A percentile compares a stretch with the other conserved stretches of the same genome.
Conservation (phyloP, 2,329 filamentous ascomycete species). For the Aspergillus hiratsukae region DNA sequence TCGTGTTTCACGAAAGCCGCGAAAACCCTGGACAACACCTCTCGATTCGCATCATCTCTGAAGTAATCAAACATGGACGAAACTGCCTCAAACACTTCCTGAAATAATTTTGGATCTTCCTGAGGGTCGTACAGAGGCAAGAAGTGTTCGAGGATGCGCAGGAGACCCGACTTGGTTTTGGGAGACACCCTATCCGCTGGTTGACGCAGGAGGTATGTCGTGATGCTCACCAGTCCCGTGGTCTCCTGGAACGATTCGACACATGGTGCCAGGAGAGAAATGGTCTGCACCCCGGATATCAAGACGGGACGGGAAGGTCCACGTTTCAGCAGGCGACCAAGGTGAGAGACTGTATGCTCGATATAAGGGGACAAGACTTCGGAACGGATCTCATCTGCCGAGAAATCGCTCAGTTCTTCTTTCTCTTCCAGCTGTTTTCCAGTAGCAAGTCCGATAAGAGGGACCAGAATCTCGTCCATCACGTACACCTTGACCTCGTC, state of each 20-base stretch:
- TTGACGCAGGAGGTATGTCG: constrained; percentile 75
- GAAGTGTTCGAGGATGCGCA: constrained; percentile 77
- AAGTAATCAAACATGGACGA: constrained; percentile 87
- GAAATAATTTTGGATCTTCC: constrained; percentile 55
- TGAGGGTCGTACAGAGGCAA: constrained; percentile 60
- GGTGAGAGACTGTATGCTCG: constrained; percentile 56
- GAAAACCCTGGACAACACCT: constrained; percentile 69
- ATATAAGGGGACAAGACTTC: constrained; percentile 54
- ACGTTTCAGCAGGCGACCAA: constrained; percentile 52
- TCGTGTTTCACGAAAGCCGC: constrained; percentile 65
- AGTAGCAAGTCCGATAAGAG: constrained; percentile 59
- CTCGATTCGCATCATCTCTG: constrained; percentile 72
- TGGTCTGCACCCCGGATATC: constrained; percentile 70
- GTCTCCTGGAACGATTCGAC: constrained; percentile 62
- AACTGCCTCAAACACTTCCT: constrained; percentile 66
- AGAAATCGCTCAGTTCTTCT: constrained; percentile 40
- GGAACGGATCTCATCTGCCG: constrained; percentile 31
- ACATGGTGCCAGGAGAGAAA: constrained; percentile 70
- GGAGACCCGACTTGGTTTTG: constrained; percentile 73
- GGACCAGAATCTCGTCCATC: constrained; percentile 66
- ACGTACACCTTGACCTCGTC: constrained; percentile 83
- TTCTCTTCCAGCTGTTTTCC: constrained; percentile 51
- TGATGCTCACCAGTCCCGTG: constrained; percentile 72
- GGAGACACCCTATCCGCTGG: constrained; percentile 79
- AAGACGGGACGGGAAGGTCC: constrained; percentile 68